These are phyloP conservation scores for Rhipidocladum racemiflorum DNA, from an alignment of 176 grass and related monocot species.

Conservation along the genomic window DNA sequence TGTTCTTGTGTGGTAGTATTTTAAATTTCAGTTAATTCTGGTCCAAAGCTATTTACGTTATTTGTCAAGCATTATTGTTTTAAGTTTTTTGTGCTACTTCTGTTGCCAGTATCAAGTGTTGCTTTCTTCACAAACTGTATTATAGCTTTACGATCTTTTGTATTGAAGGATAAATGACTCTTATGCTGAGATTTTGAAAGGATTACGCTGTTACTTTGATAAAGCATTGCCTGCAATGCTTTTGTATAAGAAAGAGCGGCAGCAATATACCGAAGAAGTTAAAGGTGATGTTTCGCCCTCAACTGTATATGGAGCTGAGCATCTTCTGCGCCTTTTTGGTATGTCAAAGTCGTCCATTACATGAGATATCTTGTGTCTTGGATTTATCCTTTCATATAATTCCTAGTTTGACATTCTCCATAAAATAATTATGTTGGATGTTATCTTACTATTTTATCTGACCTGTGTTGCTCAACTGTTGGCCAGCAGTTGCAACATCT, in stretches of 20 bases:
- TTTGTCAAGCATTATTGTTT: neutral
- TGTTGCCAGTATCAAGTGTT: neutral
- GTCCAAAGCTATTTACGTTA: neutral
- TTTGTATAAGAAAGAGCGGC: constrained; percentile 86
- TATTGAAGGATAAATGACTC: constrained; percentile 78
- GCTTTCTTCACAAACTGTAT: neutral
- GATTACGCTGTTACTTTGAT: constrained; percentile 91
- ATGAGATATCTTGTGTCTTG: constrained; percentile 22
- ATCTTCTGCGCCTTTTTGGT: constrained; percentile 95
- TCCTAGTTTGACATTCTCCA: neutral
- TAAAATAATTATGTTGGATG: neutral
- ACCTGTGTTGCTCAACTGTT: neutral
- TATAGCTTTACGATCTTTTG: constrained; percentile 21
- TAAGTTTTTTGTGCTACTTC: constrained; percentile 16
- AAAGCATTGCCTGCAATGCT: constrained; percentile 93
- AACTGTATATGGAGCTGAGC: constrained; percentile 94
- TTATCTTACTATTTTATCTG: neutral
- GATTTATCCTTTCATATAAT: constrained; percentile 7
- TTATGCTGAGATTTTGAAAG: constrained; percentile 82
- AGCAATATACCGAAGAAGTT: constrained; percentile 74
- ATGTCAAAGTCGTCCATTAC: constrained; percentile 41
- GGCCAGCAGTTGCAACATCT: neutral
- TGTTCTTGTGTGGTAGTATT: constrained; percentile 5
- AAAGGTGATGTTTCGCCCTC: constrained; percentile 65
- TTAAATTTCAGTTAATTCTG: neutral